phyloP scores from a whole-genome alignment of 495 filamentous ascomycete species.

The Penicillium taxi region DNA sequence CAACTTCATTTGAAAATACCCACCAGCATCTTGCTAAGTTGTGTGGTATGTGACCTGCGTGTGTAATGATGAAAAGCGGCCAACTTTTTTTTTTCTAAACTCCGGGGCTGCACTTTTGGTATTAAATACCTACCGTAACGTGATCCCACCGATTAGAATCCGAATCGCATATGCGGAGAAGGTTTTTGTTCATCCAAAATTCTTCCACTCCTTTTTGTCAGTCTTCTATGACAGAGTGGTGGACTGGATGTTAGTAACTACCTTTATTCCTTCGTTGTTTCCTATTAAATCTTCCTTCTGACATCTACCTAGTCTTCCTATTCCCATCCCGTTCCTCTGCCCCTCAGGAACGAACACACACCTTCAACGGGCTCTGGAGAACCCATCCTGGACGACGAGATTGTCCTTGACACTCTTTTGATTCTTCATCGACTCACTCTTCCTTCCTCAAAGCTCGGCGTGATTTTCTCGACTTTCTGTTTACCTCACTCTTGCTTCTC shows the following conservation, averaged over 20 bases:
- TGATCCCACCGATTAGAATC: conserved; percentile 29
- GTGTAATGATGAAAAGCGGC: conserved; percentile 16
- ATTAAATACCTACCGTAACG: conserved; percentile 24
- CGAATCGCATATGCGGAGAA: conserved; percentile 25
- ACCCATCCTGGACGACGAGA: conserved; percentile 17
- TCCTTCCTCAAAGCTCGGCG: not conserved
- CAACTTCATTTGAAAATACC: conserved; percentile 7
- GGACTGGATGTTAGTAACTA: conserved; percentile 9
- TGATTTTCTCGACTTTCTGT: conserved; percentile 44
- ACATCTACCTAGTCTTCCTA: too few species aligned
- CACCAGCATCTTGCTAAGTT: conserved; percentile 36
- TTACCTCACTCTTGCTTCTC: not conserved
- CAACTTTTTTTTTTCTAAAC: conserved; percentile 39
- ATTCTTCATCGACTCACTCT: conserved; percentile 1
- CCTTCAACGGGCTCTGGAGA: conserved; percentile 9
- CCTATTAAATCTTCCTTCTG: conserved; percentile 2
- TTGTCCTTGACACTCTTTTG: conserved; percentile 30
- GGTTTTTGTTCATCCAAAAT: conserved; percentile 16
- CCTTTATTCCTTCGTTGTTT: not conserved
- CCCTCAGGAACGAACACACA: conserved; percentile 23
- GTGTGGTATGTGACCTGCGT: conserved; percentile 5
- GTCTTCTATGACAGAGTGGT: conserved; percentile 17
- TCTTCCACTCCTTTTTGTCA: conserved; percentile 21
- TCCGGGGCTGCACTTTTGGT: conserved; percentile 31
- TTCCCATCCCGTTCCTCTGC: conserved; percentile 17